Evolutionary conservation across 2,329 filamentous ascomycete species (phyloP).

Genomic region (Leptographium procerum): DNA sequence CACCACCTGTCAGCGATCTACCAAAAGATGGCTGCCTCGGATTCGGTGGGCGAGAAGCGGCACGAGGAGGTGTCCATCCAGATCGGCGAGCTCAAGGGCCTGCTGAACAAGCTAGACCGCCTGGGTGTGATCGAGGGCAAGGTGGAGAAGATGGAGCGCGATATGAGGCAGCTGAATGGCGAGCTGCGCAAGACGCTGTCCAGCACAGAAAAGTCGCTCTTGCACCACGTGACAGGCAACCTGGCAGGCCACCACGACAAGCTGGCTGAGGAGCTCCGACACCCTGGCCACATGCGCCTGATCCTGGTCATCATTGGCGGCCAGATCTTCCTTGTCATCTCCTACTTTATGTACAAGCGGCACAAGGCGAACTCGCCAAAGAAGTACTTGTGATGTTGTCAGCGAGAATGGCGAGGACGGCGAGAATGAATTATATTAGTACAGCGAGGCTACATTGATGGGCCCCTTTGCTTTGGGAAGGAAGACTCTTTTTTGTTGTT

Average conservation of each 20-base stretch:
- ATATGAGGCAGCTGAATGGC: slow-evolving; percentile 45
- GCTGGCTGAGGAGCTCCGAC: slow-evolving; percentile 31
- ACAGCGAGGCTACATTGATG: no score
- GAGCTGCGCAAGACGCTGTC: slow-evolving; percentile 38
- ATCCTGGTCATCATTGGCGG: slow-evolving; percentile 64
- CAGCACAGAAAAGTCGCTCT: slow-evolving; percentile 40
- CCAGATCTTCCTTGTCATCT: slow-evolving; percentile 57
- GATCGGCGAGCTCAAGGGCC: slow-evolving; percentile 33
- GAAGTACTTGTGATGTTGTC: slow-evolving; percentile 60
- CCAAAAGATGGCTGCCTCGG: slow-evolving; percentile 39
- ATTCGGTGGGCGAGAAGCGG: slow-evolving; percentile 41
- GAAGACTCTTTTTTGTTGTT: neutral
- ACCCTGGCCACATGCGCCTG: slow-evolving; percentile 39
- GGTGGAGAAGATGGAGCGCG: slow-evolving; percentile 43
- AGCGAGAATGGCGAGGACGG: neutral
- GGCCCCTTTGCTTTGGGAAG: neutral
- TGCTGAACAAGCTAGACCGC: slow-evolving; percentile 31
- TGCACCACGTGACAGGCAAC: slow-evolving; percentile 31
- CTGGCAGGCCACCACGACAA: slow-evolving; percentile 33
- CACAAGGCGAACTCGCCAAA: slow-evolving; percentile 68
- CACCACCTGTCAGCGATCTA: slow-evolving; percentile 57
- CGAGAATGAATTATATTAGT: neutral
- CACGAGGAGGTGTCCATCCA: slow-evolving; percentile 41
- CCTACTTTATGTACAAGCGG: slow-evolving; percentile 71
- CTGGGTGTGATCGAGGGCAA: slow-evolving; percentile 28